Conservation (phyloP, 169 alveolate genomes). For the Cryptosporidium andersoni region DNA sequence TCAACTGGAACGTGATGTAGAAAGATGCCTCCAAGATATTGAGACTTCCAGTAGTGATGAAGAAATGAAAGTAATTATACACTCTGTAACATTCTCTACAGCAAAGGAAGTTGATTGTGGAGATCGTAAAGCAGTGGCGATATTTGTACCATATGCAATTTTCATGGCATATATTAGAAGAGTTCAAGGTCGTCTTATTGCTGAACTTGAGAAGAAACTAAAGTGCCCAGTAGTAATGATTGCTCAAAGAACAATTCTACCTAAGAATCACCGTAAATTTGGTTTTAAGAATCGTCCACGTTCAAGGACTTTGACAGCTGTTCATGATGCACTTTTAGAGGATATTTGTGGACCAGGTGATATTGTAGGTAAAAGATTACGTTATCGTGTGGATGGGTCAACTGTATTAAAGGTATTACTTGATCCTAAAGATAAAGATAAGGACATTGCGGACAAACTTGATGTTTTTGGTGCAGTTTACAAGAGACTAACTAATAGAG, state of each 20-base stretch:
- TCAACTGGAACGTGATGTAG: slow-evolving; percentile 82
- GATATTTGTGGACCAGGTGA: slow-evolving; percentile 94
- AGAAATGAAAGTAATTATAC: slow-evolving; percentile 84
- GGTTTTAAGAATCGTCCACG: slow-evolving; percentile 92
- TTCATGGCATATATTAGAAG: slow-evolving; percentile 84
- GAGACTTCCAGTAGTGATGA: slow-evolving; percentile 82
- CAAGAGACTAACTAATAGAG: slow-evolving; percentile 92
- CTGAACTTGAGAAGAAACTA: slow-evolving; percentile 93
- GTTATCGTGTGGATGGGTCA: slow-evolving; percentile 93
- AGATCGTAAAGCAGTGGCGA: slow-evolving; percentile 85
- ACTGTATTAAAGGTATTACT: slow-evolving; percentile 90
- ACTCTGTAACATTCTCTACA: slow-evolving; percentile 82
- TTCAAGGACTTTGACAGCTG: slow-evolving; percentile 93
- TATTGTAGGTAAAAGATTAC: slow-evolving; percentile 89
- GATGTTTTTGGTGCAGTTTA: slow-evolving; percentile 94
- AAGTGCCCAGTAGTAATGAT: slow-evolving; percentile 91
- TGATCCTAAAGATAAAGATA: slow-evolving; percentile 94
- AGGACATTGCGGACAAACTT: slow-evolving; percentile 92
- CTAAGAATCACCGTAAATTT: slow-evolving; percentile 84
- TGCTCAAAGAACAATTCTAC: slow-evolving; percentile 89
- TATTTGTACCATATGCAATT: slow-evolving; percentile 86
- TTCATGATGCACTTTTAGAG: slow-evolving; percentile 94
- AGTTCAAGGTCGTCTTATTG: slow-evolving; percentile 88
- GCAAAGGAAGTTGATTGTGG: slow-evolving; percentile 84
- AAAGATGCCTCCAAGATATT: slow-evolving; percentile 83